These are phyloP conservation scores for Pezicula carpinea DNA, from an alignment of 2,329 filamentous ascomycete species.

Conservation along the genomic window DNA sequence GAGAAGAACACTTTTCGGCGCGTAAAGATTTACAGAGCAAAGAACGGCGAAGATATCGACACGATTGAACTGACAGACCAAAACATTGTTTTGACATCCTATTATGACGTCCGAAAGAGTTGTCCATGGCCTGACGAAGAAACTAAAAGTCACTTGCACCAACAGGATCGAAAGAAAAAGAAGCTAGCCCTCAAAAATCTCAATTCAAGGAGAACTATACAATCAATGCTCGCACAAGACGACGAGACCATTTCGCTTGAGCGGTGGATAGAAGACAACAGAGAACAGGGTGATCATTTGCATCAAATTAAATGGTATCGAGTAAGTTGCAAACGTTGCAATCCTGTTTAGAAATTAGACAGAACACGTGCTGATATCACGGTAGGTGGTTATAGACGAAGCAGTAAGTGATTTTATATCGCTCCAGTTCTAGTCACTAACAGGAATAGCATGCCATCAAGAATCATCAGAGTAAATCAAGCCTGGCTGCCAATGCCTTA, in stretches of 20 bases:
- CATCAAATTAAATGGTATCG: constrained; percentile 39
- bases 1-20: neutral
- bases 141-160: neutral
- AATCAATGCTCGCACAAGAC: neutral
- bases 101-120: neutral
- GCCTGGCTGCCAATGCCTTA: constrained; percentile 33
- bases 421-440: neutral
- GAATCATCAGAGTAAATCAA: constrained; percentile 33
- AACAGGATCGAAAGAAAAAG: neutral
- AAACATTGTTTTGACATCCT: neutral
- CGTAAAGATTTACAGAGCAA: neutral
- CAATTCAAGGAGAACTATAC: too few relatives aligned
- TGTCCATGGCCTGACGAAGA: neutral
- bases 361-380: neutral
- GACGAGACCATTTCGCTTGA: neutral
- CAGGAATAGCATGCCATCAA: constrained; percentile 40
- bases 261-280: neutral
- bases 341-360: neutral
- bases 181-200: neutral
- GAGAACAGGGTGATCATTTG: constrained; percentile 11
- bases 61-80: neutral
- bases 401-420: constrained; percentile 20
- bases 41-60: neutral
- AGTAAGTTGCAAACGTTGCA: constrained; percentile 1
- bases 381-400: constrained; percentile 47